Conservation (phyloP, 306 rosid species). For the Inga oerstediana region DNA sequence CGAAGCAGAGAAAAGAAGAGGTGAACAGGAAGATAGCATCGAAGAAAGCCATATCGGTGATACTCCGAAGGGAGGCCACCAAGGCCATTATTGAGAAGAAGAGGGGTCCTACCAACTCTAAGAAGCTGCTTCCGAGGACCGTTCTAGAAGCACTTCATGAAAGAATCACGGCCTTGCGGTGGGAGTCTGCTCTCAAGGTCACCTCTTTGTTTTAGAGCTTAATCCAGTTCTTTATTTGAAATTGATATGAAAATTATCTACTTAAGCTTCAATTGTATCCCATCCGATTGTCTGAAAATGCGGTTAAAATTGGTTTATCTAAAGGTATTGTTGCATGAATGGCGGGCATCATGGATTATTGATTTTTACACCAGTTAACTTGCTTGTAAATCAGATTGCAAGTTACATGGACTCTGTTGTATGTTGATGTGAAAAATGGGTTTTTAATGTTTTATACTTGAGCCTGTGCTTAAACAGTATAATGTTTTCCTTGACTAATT, state of each 20-base stretch:
- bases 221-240: background rate
- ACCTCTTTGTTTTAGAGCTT: background rate
- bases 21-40: constrained; percentile 72
- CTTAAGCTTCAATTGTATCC: background rate
- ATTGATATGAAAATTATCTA: background rate
- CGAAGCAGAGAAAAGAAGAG: constrained; percentile 72
- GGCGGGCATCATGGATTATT: background rate
- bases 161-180: constrained; percentile 71
- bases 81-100: constrained; percentile 80
- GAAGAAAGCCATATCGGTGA: constrained; percentile 79
- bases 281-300: background rate
- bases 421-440: background rate
- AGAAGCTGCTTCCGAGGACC: constrained; percentile 81
- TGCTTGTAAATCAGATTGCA: background rate
- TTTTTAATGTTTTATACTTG: constrained; percentile 5
- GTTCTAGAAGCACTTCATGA: constrained; percentile 89
- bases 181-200: constrained; percentile 98
- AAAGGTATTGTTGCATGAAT: background rate
- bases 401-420: constrained; percentile 4
- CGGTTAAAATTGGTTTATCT: background rate
- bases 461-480: constrained; percentile 2
- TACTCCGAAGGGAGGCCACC: constrained; percentile 84
- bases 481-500: background rate
- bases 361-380: background rate
- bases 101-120: constrained; percentile 73